A percentile compares a stretch with the other conserved stretches of the same genome.
These are phyloP conservation scores for Leccinum olivaceopallidum DNA, from an alignment of 768 basidiomycete genomes.

Conservation along the genomic window DNA sequence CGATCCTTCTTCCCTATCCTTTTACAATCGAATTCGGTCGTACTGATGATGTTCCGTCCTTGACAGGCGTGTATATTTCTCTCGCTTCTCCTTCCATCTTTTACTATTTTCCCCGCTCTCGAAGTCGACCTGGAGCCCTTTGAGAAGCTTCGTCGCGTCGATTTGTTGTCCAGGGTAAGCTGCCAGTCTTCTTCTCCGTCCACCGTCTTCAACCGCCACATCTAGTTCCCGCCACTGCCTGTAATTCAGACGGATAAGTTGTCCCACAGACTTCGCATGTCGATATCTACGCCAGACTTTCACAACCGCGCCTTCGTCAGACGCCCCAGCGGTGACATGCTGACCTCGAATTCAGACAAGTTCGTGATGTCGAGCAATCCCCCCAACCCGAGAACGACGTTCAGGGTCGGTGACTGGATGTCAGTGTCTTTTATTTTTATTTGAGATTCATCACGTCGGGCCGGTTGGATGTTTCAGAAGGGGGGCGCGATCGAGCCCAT, in stretches of 20 bases:
- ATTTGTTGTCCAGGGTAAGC: slow-evolving; percentile 31
- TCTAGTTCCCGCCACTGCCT: slow-evolving; percentile 24
- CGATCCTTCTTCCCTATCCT: slow-evolving; percentile 17
- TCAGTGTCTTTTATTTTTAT: slow-evolving; percentile 41
- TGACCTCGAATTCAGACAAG: slow-evolving; percentile 26
- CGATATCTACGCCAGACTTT: slow-evolving; percentile 35
- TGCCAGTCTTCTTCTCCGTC: neutral
- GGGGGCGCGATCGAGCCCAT: slow-evolving; percentile 17
- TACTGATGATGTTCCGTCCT: slow-evolving; percentile 17
- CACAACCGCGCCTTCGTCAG: slow-evolving; percentile 23
- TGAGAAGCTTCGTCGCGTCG: slow-evolving; percentile 52
- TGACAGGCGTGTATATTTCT: slow-evolving; percentile 58
- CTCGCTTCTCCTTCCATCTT: slow-evolving; percentile 44
- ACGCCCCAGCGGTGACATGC: slow-evolving; percentile 1
- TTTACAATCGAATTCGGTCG: slow-evolving; percentile 13
- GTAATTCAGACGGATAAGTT: slow-evolving; percentile 21
- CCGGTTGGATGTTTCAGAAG: slow-evolving; percentile 12
- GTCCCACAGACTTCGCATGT: slow-evolving; percentile 33
- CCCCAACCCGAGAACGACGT: slow-evolving; percentile 66
- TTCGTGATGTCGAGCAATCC: slow-evolving; percentile 70
- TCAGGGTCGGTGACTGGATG: slow-evolving; percentile 78
- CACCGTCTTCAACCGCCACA: neutral
- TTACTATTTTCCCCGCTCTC: slow-evolving; percentile 56
- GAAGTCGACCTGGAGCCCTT: slow-evolving; percentile 65
- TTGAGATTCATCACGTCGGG: slow-evolving; percentile 18